A percentile compares a stretch with the other conserved stretches of the same genome.
phyloP scores from a whole-genome alignment of 164 flowering plant genomes.

The Berberis vulgaris region DNA sequence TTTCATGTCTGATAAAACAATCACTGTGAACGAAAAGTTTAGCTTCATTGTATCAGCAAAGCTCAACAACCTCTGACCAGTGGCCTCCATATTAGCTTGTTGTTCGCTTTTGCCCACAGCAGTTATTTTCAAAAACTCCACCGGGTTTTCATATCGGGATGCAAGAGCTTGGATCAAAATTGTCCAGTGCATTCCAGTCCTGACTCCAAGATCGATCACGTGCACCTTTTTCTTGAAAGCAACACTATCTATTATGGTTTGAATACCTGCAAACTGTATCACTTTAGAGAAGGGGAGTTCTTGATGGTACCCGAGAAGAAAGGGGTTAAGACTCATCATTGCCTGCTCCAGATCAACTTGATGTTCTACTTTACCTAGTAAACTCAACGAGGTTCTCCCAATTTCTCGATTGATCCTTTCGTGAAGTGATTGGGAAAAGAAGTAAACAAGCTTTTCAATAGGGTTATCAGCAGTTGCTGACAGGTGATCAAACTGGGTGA shows the following conservation, averaged over 20 bases:
- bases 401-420: constrained; percentile 46
- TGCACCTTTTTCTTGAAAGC: constrained; percentile 33
- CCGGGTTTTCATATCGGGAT: constrained; percentile 8
- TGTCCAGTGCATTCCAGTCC: constrained; percentile 35
- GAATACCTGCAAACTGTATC: constrained; percentile 35
- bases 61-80: constrained; percentile 23
- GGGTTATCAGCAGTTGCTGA: constrained; percentile 31
- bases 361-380: constrained; percentile 1
- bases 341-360: constrained; percentile 16
- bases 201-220: constrained; percentile 37
- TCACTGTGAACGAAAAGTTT: constrained; percentile 24
- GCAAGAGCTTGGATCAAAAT: constrained; percentile 48
- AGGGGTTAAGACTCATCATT: constrained; percentile 12
- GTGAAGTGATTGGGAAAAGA: constrained; percentile 40
- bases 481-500: constrained; percentile 23
- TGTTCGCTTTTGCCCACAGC: constrained; percentile 18
- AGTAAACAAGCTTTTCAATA: constrained; percentile 38
- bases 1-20: constrained; percentile 26
- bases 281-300: constrained; percentile 30
- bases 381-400: constrained; percentile 12
- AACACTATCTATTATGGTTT: constrained; percentile 35
- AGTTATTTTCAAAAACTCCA: constrained; percentile 21
- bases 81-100: constrained; percentile 17
- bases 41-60: constrained; percentile 31
- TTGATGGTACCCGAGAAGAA: constrained; percentile 18